A percentile compares a stretch with the other conserved stretches of the same genome.
phyloP scores from a whole-genome alignment of 306 rosid genomes.

The Mimosa pudica region DNA sequence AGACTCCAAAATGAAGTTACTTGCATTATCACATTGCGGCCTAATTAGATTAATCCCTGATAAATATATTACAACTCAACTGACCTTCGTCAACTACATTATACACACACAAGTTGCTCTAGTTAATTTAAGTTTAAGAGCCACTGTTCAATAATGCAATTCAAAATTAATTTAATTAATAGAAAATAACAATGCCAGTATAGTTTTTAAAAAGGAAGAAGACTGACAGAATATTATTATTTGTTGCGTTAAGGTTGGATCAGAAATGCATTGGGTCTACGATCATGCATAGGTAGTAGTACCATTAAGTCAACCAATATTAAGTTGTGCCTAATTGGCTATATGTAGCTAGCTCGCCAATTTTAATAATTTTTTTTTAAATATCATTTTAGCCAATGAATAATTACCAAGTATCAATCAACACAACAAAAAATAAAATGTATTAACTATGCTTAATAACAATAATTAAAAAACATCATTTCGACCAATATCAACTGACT shows the following conservation, averaged over 20 bases:
- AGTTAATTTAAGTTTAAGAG: not conserved
- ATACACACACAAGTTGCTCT: not conserved
- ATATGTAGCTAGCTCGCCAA: not conserved
- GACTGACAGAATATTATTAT: not conserved
- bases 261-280: constrained; percentile 7
- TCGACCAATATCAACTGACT: too few species aligned
- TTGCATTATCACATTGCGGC: not conserved
- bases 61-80: not conserved
- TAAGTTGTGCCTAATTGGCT: not conserved
- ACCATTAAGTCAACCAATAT: not conserved
- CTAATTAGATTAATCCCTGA: not conserved
- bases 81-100: not conserved
- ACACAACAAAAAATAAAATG: too few species aligned
- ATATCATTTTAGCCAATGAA: too few species aligned
- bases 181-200: not conserved
- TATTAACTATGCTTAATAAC: too few species aligned
- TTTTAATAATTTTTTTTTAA: too few species aligned
- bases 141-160: not conserved
- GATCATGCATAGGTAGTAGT: not conserved
- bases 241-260: not conserved
- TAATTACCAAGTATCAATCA: too few species aligned
- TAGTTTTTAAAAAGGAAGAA: not conserved
- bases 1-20: not conserved
- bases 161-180: not conserved
- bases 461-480: too few species aligned